A percentile compares a stretch with the other conserved stretches of the same genome.
phyloP scores from a whole-genome alignment of 2,329 filamentous ascomycete species.

The Sarocladium brachiariae region DNA sequence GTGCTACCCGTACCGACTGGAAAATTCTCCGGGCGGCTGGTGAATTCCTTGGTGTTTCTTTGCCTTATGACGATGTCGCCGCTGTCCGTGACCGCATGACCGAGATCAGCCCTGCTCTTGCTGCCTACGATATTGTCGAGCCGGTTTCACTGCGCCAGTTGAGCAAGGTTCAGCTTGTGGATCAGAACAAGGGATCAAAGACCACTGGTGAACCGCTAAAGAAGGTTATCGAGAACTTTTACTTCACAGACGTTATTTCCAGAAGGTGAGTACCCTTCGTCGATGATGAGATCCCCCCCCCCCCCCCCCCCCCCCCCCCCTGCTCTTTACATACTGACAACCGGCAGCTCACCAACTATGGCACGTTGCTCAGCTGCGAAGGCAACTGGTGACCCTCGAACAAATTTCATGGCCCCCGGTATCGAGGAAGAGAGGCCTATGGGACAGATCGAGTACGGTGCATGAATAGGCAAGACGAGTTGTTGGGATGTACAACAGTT shows the following conservation, averaged over 20 bases:
- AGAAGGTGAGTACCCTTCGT: slow-evolving; percentile 83
- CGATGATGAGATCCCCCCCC: too few species aligned
- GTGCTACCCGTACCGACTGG: slow-evolving; percentile 92
- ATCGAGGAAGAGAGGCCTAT: slow-evolving; percentile 55
- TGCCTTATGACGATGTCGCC: slow-evolving; percentile 91
- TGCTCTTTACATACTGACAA: slow-evolving; percentile 18
- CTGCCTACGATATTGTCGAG: slow-evolving; percentile 88
- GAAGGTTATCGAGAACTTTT: slow-evolving; percentile 91
- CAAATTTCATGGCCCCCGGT: slow-evolving; percentile 71
- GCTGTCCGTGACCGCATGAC: slow-evolving; percentile 86
- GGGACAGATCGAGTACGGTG: slow-evolving; percentile 55
- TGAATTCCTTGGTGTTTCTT: slow-evolving; percentile 80
- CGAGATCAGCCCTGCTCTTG: slow-evolving; percentile 85
- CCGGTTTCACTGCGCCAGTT: slow-evolving; percentile 64
- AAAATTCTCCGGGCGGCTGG: slow-evolving; percentile 93
- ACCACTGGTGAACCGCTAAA: slow-evolving; percentile 66
- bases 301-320: too few species aligned
- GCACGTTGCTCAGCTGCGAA: slow-evolving; percentile 93
- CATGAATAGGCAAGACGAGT: slow-evolving; percentile 26
- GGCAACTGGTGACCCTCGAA: slow-evolving; percentile 70
- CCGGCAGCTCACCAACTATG: slow-evolving; percentile 85
- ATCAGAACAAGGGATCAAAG: slow-evolving; percentile 87
- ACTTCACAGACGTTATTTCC: slow-evolving; percentile 95
- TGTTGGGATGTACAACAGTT: slow-evolving; percentile 8
- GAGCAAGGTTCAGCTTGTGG: slow-evolving; percentile 90